Evolutionary conservation across 805 yeast genomes (phyloP).

Genomic region (Danielia oregonensis): DNA sequence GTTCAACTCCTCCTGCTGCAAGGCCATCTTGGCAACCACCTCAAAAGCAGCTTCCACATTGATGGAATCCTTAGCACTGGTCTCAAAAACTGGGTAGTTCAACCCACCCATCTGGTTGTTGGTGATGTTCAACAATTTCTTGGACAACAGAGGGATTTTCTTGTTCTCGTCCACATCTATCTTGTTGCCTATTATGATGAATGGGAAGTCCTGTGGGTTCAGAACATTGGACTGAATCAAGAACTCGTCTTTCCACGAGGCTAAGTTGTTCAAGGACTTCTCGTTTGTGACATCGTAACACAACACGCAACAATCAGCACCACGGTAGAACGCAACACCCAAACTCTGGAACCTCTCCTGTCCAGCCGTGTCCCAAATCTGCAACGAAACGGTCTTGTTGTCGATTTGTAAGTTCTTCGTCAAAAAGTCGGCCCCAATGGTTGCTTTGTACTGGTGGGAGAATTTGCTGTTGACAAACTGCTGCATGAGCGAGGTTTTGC

Average conservation of each 20-base stretch:
- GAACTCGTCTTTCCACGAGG: slow-evolving; percentile 94
- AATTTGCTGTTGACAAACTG: slow-evolving; percentile 94
- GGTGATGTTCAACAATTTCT: slow-evolving; percentile 47
- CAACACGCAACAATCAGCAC: slow-evolving; percentile 96
- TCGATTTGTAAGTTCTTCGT: slow-evolving; percentile 88
- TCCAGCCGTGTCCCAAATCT: slow-evolving; percentile 54
- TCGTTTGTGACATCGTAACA: slow-evolving; percentile 95
- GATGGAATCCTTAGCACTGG: slow-evolving; percentile 96
- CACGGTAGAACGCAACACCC: slow-evolving; percentile 96
- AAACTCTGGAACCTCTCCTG: slow-evolving; percentile 89
- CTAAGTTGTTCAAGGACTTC: slow-evolving; percentile 84
- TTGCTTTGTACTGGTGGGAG: slow-evolving; percentile 93
- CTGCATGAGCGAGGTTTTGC: slow-evolving; percentile 95
- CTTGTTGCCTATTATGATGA: slow-evolving; percentile 91
- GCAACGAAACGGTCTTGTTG: slow-evolving; percentile 75
- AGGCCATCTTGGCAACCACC: slow-evolving; percentile 90
- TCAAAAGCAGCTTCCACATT: slow-evolving; percentile 96
- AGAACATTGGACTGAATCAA: slow-evolving; percentile 87
- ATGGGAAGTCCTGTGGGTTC: slow-evolving; percentile 94
- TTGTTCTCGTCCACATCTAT: slow-evolving; percentile 91
- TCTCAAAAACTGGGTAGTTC: slow-evolving; percentile 79
- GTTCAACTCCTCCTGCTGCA: slow-evolving; percentile 90
- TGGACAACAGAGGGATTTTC: slow-evolving; percentile 58
- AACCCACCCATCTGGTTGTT: slow-evolving; percentile 58
- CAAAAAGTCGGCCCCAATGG: slow-evolving; percentile 95